Base-by-base conservation (phyloP, 2,329 filamentous ascomycete genomes). In the Aspergillus sp. region DNA sequence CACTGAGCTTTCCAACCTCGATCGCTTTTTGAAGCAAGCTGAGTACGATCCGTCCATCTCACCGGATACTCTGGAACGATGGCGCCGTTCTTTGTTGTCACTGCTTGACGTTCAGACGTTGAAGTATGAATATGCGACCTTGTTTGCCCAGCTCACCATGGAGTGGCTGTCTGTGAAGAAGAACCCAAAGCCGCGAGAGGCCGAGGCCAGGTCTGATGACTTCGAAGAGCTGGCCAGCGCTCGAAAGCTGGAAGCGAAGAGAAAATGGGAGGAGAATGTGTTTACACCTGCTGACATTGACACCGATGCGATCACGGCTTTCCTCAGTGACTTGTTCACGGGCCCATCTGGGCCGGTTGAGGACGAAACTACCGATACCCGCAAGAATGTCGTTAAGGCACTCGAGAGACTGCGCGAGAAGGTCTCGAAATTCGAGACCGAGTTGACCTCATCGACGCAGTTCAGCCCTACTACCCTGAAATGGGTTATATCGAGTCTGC, bases 81-180 rank as follows among this genome's bases (percentile, higher is more conserved):
- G 59, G 59, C 49, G 34, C 3, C 48, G 46, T 22, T 54, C 53
- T 5, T 37, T 61, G n/a, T 24, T 61, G 2, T 17, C 11, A 3
- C n/a, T 56, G 40, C 56, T 61, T 2, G 49, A 61, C 5, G 44
- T 54, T 11, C 59, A 61, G 51, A 61, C 59, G 0, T 33, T 57
- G 9, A 61, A 61, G 12, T 61, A 59, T n/a, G 59, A 61, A 42
- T 61, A 59, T 22, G 59, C 59, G 2, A 59, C 59, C 2, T 24
- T 61, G 11, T 61, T 61, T 8, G 56, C 52, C 4, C 56, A 59
- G 53, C 39, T 61, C 4, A 61, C 59, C 0, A 61, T 59, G 56
- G 59, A 61, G 44, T 61, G 59, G 59, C 22, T 61, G 20, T 59
- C 59, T n/a, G 34, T 51, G 0, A 61, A 59, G 34, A 59, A 48